Evolutionary conservation across 805 yeast species (phyloP).

Genomic region (Candida takata): DNA sequence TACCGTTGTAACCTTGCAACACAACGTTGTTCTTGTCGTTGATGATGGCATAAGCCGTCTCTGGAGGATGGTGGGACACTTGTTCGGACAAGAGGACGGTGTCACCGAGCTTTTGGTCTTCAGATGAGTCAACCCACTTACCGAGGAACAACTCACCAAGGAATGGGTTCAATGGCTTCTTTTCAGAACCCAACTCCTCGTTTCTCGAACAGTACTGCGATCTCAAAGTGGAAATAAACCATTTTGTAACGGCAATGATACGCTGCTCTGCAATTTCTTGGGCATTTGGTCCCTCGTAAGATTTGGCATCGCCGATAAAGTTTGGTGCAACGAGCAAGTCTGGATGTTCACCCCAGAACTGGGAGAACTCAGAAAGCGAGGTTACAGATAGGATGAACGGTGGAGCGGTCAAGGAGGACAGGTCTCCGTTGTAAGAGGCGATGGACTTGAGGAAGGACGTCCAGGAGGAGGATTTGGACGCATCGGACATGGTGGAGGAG

Average conservation of each 20-base stretch:
- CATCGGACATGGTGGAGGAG: slow-evolving; percentile 9
- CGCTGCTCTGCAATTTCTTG: slow-evolving; percentile 55
- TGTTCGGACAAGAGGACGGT: slow-evolving; percentile 82
- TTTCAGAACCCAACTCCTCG: slow-evolving; percentile 90
- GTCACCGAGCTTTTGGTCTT: slow-evolving; percentile 55
- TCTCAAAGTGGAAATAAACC: slow-evolving; percentile 88
- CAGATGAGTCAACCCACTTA: slow-evolving; percentile 59
- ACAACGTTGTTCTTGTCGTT: slow-evolving; percentile 63
- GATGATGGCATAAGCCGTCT: slow-evolving; percentile 82
- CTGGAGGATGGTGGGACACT: slow-evolving; percentile 96
- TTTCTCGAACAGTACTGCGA: slow-evolving; percentile 92
- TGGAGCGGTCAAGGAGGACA: slow-evolving; percentile 93
- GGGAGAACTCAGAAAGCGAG: slow-evolving; percentile 85
- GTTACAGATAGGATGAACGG: slow-evolving; percentile 91
- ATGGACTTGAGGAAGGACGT: slow-evolving; percentile 84
- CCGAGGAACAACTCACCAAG: slow-evolving; percentile 93
- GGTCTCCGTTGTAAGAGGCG: slow-evolving; percentile 88
- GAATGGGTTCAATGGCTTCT: slow-evolving; percentile 95
- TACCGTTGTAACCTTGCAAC: slow-evolving; percentile 85
- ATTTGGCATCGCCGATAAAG: slow-evolving; percentile 32
- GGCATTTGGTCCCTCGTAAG: slow-evolving; percentile 14
- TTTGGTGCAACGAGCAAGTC: slow-evolving; percentile 73
- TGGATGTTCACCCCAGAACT: slow-evolving; percentile 94
- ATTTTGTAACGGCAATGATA: slow-evolving; percentile 73
- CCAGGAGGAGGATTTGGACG: slow-evolving; percentile 55